These are phyloP conservation scores for Chrysosporium queenslandicum DNA, from an alignment of 2,329 filamentous ascomycete species.

Conservation along the genomic window DNA sequence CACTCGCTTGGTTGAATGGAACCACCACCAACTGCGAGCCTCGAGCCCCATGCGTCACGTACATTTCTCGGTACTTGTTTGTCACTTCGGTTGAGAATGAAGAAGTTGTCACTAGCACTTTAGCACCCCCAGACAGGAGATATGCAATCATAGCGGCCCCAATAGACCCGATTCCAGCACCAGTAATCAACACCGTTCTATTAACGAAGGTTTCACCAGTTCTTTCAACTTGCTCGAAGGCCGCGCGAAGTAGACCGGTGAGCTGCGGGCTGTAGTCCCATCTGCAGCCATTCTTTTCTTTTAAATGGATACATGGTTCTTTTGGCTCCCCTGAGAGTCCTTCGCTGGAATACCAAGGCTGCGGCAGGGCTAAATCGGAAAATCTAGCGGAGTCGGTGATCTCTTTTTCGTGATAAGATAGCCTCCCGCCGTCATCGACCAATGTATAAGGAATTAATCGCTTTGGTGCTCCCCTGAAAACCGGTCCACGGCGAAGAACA, in stretches of 20 bases:
- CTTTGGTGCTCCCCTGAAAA: not conserved
- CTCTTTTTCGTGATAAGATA: not conserved
- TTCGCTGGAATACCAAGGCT: not conserved
- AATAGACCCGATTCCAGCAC: constrained; percentile 28
- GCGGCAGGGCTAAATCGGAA: not conserved
- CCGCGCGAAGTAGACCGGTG: constrained; percentile 17
- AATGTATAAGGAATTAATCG: not conserved
- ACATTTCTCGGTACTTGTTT: constrained; percentile 30
- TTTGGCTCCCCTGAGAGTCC: not conserved
- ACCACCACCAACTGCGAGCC: constrained; percentile 31
- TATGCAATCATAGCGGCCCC: constrained; percentile 27
- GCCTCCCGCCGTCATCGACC: not conserved
- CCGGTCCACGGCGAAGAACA: not conserved
- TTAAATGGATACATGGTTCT: constrained; percentile 12
- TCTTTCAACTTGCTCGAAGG: constrained; percentile 8
- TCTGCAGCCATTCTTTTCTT: constrained; percentile 12
- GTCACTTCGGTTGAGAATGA: constrained; percentile 23
- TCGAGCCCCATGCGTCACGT: constrained; percentile 25
- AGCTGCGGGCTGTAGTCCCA: constrained; percentile 18
- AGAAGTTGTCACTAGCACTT: constrained; percentile 35
- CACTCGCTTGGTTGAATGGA: constrained; percentile 36
- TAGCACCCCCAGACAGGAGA: constrained; percentile 29
- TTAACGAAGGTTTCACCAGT: not conserved
- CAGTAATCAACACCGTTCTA: not conserved
- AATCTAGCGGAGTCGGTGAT: not conserved